Conservation (phyloP, 129 eudicot genomes). For the Silybum marianum region DNA sequence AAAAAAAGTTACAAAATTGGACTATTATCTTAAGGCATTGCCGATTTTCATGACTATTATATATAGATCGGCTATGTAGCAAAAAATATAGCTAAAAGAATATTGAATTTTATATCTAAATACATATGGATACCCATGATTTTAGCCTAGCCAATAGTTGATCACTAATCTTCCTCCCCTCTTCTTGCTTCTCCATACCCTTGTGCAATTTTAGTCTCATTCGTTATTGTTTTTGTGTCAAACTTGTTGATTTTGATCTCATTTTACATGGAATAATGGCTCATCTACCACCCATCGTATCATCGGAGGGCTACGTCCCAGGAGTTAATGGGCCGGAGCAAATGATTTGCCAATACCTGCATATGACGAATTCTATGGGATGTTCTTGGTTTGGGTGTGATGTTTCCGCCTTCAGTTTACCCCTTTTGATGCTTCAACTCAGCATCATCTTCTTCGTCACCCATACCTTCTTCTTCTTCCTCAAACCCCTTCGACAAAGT, state of each 20-base stretch:
- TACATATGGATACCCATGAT: conserved; percentile 18
- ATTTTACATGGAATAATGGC: conserved; percentile 20
- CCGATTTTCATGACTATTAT: too few species aligned
- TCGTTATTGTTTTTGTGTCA: neutral
- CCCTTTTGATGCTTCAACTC: conserved; percentile 46
- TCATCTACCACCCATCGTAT: conserved; percentile 32
- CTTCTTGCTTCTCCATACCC: conserved; percentile 18
- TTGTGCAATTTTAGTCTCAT: neutral
- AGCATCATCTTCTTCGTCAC: conserved; percentile 37
- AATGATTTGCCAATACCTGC: conserved; percentile 49
- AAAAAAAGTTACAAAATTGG: too few species aligned
- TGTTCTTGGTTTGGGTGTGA: conserved; percentile 49
- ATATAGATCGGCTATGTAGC: neutral
- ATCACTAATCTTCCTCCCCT: conserved; percentile 27
- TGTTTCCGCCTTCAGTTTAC: conserved; percentile 39
- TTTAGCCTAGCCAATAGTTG: conserved; percentile 15
- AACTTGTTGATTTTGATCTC: neutral
- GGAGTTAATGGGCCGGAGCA: conserved; percentile 39
- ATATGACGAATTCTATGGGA: conserved; percentile 36
- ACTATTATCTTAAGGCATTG: too few species aligned
- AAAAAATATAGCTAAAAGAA: conserved; percentile 8
- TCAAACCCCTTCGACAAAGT: conserved; percentile 63
- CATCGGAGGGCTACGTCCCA: conserved; percentile 38
- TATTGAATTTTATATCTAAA: neutral
- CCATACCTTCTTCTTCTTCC: conserved; percentile 34